Conservation (phyloP, 202 grass and related monocot species). For the Panicum hallii region DNA sequence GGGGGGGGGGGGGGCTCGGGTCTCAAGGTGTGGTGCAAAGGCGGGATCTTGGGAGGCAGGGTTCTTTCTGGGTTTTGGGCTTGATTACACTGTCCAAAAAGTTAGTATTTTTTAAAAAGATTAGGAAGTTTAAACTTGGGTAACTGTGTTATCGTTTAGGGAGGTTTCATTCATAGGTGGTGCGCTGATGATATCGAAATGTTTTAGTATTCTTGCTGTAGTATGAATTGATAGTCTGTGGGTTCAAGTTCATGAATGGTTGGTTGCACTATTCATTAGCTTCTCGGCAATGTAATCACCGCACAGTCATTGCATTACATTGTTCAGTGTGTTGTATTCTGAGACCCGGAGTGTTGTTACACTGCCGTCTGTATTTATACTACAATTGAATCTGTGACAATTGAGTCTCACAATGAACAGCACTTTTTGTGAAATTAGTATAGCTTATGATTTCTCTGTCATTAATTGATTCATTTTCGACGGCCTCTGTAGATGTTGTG, state of each 20-base stretch:
- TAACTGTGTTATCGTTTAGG: background rate
- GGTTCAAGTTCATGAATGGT: background rate
- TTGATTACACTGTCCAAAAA: background rate
- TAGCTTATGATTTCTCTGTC: background rate
- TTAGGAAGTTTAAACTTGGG: background rate
- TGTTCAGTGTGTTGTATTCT: background rate
- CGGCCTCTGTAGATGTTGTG: conserved; percentile 71
- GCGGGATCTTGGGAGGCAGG: conserved; percentile 48
- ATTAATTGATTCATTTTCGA: background rate
- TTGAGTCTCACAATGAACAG: background rate
- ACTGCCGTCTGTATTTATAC: background rate
- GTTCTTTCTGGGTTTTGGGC: conserved; percentile 20
- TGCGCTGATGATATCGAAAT: background rate
- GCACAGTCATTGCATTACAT: background rate
- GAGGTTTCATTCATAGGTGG: background rate
- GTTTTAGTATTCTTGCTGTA: background rate
- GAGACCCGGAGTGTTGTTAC: background rate
- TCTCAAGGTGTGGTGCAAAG: background rate
- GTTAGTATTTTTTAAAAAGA: background rate
- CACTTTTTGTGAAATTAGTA: background rate
- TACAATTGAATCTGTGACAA: background rate
- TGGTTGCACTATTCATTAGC: background rate
- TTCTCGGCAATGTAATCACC: background rate
- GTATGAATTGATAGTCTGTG: conserved; percentile 12
- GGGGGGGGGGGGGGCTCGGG: background rate